Evolutionary conservation across 495 filamentous ascomycete genomes (phyloP).

Genomic region (Apodospora peruviana): DNA sequence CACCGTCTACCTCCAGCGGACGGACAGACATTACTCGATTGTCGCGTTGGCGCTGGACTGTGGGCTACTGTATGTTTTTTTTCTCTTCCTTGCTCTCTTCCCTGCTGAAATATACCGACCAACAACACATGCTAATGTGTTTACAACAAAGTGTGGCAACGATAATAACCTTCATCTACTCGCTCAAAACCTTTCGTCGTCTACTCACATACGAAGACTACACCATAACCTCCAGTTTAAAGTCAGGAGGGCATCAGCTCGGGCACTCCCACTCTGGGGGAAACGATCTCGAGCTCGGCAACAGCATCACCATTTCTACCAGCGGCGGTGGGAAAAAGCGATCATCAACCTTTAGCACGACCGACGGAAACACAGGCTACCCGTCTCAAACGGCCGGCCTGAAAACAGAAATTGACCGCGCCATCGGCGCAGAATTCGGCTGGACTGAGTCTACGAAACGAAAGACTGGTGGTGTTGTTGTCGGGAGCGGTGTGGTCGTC

Average conservation of each 20-base stretch:
- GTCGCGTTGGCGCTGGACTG: conserved; percentile 38
- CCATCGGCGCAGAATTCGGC: conserved; percentile 35
- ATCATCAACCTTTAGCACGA: neutral
- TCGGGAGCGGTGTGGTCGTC: conserved; percentile 18
- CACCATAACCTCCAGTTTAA: conserved; percentile 21
- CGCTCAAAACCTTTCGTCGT: conserved; percentile 33
- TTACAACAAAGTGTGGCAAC: conserved; percentile 22
- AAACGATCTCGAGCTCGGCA: conserved; percentile 14
- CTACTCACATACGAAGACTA: conserved; percentile 40
- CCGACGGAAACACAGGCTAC: neutral
- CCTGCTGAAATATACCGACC: too few relatives aligned
- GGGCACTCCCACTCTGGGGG: neutral
- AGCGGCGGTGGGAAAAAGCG: too few relatives aligned
- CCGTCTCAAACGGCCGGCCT: neutral
- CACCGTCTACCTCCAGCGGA: conserved; percentile 29
- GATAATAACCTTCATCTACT: conserved; percentile 31
- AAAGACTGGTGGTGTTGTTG: conserved; percentile 8
- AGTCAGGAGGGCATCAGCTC: conserved; percentile 23
- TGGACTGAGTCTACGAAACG: conserved; percentile 15
- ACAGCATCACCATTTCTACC: conserved; percentile 11
- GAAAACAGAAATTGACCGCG: conserved; percentile 27
- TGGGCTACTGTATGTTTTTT: conserved; percentile 28
- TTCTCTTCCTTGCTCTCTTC: neutral
- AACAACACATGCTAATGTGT: neutral
- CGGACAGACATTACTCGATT: conserved; percentile 36